Evolutionary conservation across 2,329 filamentous ascomycete species (phyloP).

Genomic region (Aspergillus brunneoviolaceus): DNA sequence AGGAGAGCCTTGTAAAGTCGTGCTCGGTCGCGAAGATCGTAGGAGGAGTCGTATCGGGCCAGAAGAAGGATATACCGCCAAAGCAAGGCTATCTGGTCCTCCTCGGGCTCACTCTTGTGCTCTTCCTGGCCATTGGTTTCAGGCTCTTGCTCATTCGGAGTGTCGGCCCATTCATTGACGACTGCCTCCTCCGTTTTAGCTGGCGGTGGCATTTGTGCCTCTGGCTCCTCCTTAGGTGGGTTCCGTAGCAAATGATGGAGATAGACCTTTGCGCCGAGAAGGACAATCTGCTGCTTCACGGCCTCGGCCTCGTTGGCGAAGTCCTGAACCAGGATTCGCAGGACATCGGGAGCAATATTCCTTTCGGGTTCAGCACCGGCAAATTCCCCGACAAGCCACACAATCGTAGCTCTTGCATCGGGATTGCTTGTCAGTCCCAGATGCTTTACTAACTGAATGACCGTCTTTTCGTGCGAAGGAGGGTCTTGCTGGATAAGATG

Average conservation of each 20-base stretch:
- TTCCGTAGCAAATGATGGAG: slow-evolving; percentile 71
- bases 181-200: slow-evolving; percentile 24
- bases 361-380: slow-evolving; percentile 75
- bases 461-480: slow-evolving; percentile 74
- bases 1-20: slow-evolving; percentile 85
- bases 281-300: slow-evolving; percentile 85
- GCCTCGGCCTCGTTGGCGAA: slow-evolving; percentile 82
- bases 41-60: slow-evolving; percentile 89
- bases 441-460: slow-evolving; percentile 85
- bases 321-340: slow-evolving; percentile 81
- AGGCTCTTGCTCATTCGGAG: slow-evolving; percentile 4
- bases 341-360: slow-evolving; percentile 88
- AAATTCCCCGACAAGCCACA: slow-evolving; percentile 97
- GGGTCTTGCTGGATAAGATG: slow-evolving; percentile 94
- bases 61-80: slow-evolving; percentile 85
- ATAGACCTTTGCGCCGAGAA: slow-evolving; percentile 95
- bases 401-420: slow-evolving; percentile 86
- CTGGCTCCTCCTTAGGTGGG: slow-evolving; percentile 33
- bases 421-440: slow-evolving; percentile 85
- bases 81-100: slow-evolving; percentile 69
- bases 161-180: slow-evolving; percentile 34
- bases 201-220: slow-evolving; percentile 24
- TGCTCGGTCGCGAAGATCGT: slow-evolving; percentile 88
- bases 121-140: slow-evolving; percentile 27
- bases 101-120: slow-evolving; percentile 27